Percentiles rank a stretch among this genome's conserved stretches.
Conservation (phyloP, 2,329 filamentous ascomycete species). For the Sporothrix curviconia region DNA sequence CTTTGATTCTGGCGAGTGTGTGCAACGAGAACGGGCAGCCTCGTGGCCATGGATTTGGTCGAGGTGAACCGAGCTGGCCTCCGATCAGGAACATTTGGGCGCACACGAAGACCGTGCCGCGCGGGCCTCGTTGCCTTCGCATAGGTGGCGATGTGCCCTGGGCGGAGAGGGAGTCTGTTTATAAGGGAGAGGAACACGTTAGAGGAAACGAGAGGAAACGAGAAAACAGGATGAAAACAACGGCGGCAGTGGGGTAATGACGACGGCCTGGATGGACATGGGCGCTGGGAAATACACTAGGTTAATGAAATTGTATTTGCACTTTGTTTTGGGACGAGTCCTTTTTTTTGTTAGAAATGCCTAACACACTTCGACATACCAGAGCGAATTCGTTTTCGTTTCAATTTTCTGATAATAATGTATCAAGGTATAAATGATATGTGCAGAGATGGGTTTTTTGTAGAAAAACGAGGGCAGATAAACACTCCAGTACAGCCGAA, state of each 20-base stretch:
- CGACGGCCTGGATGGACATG: background rate
- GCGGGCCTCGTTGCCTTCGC: constrained; percentile 82
- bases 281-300: too few species aligned
- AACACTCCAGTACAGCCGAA: too few species aligned
- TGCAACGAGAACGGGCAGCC: constrained; percentile 72
- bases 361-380: too few species aligned
- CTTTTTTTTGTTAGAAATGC: too few species aligned
- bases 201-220: background rate
- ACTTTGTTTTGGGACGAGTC: too few species aligned
- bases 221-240: too few species aligned
- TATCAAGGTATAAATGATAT: too few species aligned
- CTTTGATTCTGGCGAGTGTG: constrained; percentile 87
- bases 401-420: too few species aligned
- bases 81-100: constrained; percentile 51
- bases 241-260: too few species aligned
- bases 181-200: constrained; percentile 36
- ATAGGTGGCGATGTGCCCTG: constrained; percentile 82
- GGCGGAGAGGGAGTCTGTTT: constrained; percentile 93
- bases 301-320: background rate
- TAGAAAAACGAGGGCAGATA: too few species aligned
- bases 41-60: constrained; percentile 75
- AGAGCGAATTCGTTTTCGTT: too few species aligned
- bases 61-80: constrained; percentile 70
- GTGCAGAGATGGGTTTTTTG: too few species aligned
- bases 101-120: constrained; percentile 79